A percentile compares a stretch with the other conserved stretches of the same genome.
These are phyloP conservation scores for Solanum acaule DNA, from an alignment of 257 asterid genomes.

Conservation along the genomic window DNA sequence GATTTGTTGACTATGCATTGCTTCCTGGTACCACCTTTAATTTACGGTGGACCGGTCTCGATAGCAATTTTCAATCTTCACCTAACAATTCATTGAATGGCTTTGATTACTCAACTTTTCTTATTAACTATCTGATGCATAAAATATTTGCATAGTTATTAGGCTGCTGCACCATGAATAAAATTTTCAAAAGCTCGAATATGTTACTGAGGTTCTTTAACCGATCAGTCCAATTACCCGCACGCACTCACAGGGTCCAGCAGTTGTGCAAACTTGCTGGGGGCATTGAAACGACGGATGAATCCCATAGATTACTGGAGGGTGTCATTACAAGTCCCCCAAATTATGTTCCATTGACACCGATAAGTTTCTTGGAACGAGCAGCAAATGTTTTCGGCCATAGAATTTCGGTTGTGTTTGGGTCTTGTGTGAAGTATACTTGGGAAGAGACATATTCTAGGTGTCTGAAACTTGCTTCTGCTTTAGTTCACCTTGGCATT, in stretches of 20 bases:
- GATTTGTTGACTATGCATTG: too few relatives aligned
- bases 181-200: too few relatives aligned
- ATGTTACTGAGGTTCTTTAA: too few relatives aligned
- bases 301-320: not conserved
- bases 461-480: constrained; percentile 28
- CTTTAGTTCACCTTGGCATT: constrained; percentile 11
- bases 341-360: constrained; percentile 23
- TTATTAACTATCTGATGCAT: not conserved
- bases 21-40: too few relatives aligned
- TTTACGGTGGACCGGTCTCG: too few relatives aligned
- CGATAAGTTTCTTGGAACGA: constrained; percentile 13
- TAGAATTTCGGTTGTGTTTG: not conserved
- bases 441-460: not conserved
- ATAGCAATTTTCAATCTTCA: too few relatives aligned
- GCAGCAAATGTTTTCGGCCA: constrained; percentile 7
- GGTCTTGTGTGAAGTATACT: not conserved
- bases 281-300: too few relatives aligned
- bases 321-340: constrained; percentile 2
- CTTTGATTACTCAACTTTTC: not conserved
- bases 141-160: too few relatives aligned
- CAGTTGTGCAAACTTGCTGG: too few relatives aligned
- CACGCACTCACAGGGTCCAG: too few relatives aligned
- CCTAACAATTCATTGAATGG: not conserved
- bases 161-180: too few relatives aligned
- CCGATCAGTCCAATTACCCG: too few relatives aligned